Base-by-base conservation (phyloP, 164 flowering plant genomes). In the Echeveria elegans region DNA sequence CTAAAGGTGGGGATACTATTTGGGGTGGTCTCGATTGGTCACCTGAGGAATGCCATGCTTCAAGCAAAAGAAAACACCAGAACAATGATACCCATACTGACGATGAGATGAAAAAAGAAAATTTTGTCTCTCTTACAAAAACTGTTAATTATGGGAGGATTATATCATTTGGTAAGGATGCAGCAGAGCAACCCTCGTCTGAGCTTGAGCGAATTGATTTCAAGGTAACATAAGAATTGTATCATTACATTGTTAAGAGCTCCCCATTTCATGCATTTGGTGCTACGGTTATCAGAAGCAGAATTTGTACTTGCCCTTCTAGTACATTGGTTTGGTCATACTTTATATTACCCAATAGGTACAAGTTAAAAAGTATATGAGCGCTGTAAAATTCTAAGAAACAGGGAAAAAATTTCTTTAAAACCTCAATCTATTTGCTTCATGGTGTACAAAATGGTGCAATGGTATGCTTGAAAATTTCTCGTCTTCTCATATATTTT, bases 1-100 rank as follows among this genome's bases (percentile, higher is more conserved):
- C 92, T 21, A 88, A 82, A 79, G 97, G 97, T 34, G 97, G 97
- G 71, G 92, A 88, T 66, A 82, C 87, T 30, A 84, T 90, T 41
- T 90, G 97, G 97, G 97, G 97, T 64, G 82, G 80, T 65, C 82
- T 90, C 60, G 90, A 90, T 72, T 88, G 90, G 97, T 82, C 97
- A 32, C 99, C 99, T 8, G 99, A 95, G 71, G 88, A 87, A 77
- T 81, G 85, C 52, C 77, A 74, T 70, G 60, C 43, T 38, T 79
- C 83, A 41, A 68, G 48, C 68, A 73, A 68, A 52, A 86, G 75
- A 71, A 86, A 74, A 72, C 78, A 72, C 65, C 78, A 37, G 62
- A 69, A 53, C 61, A 79, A 83, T 74, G 81, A 70, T 31, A 74
- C 85, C 16, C 71, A 75, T 30, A 45, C 28, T 60, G 61, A 71